Base-by-base conservation (phyloP, 176 grass and related monocot species). In the Stipa capillata region DNA sequence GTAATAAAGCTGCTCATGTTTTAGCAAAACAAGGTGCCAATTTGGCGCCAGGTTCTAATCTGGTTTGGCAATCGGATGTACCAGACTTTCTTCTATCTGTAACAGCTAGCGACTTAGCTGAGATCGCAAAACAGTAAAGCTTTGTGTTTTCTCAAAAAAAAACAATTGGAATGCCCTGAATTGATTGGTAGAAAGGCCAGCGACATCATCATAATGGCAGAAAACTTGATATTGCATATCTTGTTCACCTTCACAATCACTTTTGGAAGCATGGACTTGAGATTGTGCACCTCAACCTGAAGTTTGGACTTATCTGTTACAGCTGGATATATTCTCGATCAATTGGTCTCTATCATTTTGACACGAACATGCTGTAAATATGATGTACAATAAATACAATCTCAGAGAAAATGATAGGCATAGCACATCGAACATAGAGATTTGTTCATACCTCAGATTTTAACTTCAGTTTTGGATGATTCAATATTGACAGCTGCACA, bases 111-210 rank as follows among this genome's bases (percentile, higher is more conserved):
- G n/a, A n/a, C n/a, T n/a, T n/a, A n/a, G n/a, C n/a, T n/a, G n/a
- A n/a, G n/a, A n/a, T n/a, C n/a, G n/a, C n/a, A n/a, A n/a, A n/a
- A n/a, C n/a, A n/a, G n/a, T n/a, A n/a, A n/a, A n/a, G n/a, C n/a
- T n/a, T n/a, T n/a, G n/a, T n/a, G n/a, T n/a, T n/a, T n/a, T n/a
- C n/a, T n/a, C n/a, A n/a, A n/a, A n/a, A n/a, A n/a, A n/a, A n/a
- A n/a, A n/a, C n/a, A n/a, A n/a, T n/a, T n/a, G 89, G 89, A 50
- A 97, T 94, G 47, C 95, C 95, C 91, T 97, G 59, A 71, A 87
- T 73, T 86, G 60, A 67, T 20, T 85, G 58, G 29, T 53, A 78
- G 8, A 79, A 83, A 39, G 50, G 58, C 82, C 70, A 86, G 20
- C n/a, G 14, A 49, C 23, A n/a, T 52, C 18, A 18, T 68, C 27